Percentiles rank a stretch among this genome's conserved stretches.
phyloP scores from a whole-genome alignment of 257 asterid genomes.

The Petunia axillaris region DNA sequence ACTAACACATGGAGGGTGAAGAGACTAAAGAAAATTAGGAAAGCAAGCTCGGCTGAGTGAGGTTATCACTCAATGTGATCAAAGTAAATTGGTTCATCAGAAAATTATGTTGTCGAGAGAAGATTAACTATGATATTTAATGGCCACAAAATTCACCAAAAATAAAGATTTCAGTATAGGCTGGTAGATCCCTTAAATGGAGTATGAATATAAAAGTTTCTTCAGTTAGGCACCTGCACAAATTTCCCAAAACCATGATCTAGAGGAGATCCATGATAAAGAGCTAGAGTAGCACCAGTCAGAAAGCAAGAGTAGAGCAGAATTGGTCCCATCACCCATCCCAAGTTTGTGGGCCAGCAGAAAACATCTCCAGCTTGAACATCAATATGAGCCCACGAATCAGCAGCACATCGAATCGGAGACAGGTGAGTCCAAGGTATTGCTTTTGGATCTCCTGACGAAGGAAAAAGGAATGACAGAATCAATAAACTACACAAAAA shows the following conservation, averaged over 20 bases:
- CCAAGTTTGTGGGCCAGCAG: conserved; percentile 97
- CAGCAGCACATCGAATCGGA: conserved; percentile 87
- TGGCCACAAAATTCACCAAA: not conserved
- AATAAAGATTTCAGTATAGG: conserved; percentile 1
- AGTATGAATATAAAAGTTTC: conserved; percentile 1
- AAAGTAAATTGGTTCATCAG: not conserved
- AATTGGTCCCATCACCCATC: conserved; percentile 98
- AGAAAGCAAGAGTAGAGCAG: conserved; percentile 79
- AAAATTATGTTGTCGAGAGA: not conserved
- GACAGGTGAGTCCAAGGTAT: conserved; percentile 94
- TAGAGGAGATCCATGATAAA: conserved; percentile 95
- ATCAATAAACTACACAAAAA: conserved; percentile 1
- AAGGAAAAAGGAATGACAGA: conserved; percentile 22
- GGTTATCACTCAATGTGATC: not conserved
- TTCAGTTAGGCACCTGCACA: conserved; percentile 61
- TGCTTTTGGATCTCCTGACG: conserved; percentile 92
- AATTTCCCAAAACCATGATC: conserved; percentile 83
- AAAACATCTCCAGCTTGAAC: conserved; percentile 63
- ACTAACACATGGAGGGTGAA: conserved; percentile 27
- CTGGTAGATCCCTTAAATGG: conserved; percentile 4
- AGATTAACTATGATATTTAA: not conserved
- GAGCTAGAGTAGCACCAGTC: conserved; percentile 86
- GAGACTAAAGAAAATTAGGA: not conserved
- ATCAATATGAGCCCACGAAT: conserved; percentile 71
- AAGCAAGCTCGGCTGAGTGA: not conserved